Base-by-base conservation (phyloP, 768 basidiomycete genomes). In the Mycena leptocephala region DNA sequence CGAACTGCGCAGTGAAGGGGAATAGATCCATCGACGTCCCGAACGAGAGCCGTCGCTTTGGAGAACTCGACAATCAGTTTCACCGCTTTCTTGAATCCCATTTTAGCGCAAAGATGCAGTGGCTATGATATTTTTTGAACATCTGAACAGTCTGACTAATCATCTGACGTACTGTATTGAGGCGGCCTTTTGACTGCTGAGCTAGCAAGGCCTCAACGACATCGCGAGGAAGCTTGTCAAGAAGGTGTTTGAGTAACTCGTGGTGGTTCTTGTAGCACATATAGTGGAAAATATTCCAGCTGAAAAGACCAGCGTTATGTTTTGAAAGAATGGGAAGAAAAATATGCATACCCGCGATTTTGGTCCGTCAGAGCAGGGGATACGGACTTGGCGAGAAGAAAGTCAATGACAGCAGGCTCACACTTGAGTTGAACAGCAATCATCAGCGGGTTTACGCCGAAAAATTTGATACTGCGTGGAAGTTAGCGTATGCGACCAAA, bases 271-370 rank as follows among this genome's bases (percentile, higher is more conserved):
- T 61, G 0, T 78, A 46, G 78, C 87, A 88, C 39, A 90, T 80
- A 20, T 87, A 81, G 80, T 93, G 93, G 74, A 88, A 90, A 26
- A 93, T 87, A 78, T 93, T 93, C 86, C 86, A 90, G 7, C 92
- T 93, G 71, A 43, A 62, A 53, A 63, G 4, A 26, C 32, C 16
- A 75, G 35, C 8, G 18, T 37, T 16, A 37, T 24, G 32, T 6
- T 72, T 5, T 72, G n/a, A 20, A 63, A 32, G 53, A n/a, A 32
- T 35, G 53, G 62, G 43, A 58, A 61, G 32, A 48, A 39, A 26
- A 30, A 55, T 24, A 18, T 0, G 39, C 86, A 62, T 82, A 92
- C 92, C 90, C 88, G 78, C 83, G 83, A 24, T 78, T 75, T 18
- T 81, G 70, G 76, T 92, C 90, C 6, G 78, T 84, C 24, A 88